These are phyloP conservation scores for Hydrangea macrophylla DNA, from an alignment of 148 eudicot genomes.

Conservation along the genomic window DNA sequence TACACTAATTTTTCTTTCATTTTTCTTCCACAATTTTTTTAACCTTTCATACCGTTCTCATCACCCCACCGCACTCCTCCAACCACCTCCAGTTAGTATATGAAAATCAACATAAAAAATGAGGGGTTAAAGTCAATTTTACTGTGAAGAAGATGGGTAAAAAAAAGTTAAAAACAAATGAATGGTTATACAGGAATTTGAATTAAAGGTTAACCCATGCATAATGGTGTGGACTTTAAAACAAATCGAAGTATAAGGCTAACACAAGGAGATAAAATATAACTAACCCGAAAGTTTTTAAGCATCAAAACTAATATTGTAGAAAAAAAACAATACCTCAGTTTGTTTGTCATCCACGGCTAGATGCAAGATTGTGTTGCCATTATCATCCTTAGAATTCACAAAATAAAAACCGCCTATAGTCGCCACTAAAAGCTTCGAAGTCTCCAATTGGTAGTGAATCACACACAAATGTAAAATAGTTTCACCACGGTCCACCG, in stretches of 20 bases:
- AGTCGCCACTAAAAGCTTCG: slow-evolving; percentile 6
- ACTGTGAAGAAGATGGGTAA: too few relatives aligned
- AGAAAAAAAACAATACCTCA: slow-evolving; percentile 7
- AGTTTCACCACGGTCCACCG: neutral
- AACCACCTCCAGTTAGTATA: too few relatives aligned
- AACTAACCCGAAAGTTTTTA: neutral
- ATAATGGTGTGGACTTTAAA: neutral
- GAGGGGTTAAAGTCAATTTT: too few relatives aligned
- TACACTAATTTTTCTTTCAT: too few relatives aligned
- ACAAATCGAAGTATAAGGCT: neutral
- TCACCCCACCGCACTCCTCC: too few relatives aligned
- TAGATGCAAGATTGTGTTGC: slow-evolving; percentile 20
- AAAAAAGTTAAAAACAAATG: too few relatives aligned
- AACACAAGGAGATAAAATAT: neutral
- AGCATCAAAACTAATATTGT: neutral
- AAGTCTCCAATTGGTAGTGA: slow-evolving; percentile 17
- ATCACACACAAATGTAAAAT: slow-evolving; percentile 23
- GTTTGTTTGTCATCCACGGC: slow-evolving; percentile 11
- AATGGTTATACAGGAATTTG: too few relatives aligned
- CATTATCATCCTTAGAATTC: slow-evolving; percentile 18
- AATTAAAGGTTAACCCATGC: too few relatives aligned
- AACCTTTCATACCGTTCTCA: too few relatives aligned
- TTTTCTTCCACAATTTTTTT: too few relatives aligned
- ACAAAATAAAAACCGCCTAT: slow-evolving; percentile 7
- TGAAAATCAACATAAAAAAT: too few relatives aligned